Percentiles rank a stretch among this genome's conserved stretches.
These are phyloP conservation scores for Penicillium chermesinum DNA, from an alignment of 495 filamentous ascomycete genomes.

Conservation along the genomic window DNA sequence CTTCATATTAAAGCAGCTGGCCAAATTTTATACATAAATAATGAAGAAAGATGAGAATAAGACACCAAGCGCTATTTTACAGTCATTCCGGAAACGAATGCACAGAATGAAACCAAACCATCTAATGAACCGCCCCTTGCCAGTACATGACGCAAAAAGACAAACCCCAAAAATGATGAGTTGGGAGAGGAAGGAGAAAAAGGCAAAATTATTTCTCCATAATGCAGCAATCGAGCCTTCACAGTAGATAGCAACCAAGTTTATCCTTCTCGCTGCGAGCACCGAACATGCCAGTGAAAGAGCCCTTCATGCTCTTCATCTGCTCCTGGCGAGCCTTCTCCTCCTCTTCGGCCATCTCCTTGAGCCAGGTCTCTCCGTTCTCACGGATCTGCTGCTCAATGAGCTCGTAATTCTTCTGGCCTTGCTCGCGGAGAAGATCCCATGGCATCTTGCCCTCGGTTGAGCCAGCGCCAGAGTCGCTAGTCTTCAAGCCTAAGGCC, in stretches of 20 bases:
- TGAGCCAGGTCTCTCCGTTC: constrained; percentile 90
- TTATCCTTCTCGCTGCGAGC: constrained; percentile 31
- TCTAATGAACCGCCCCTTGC: constrained; percentile 27
- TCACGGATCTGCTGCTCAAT: constrained; percentile 84
- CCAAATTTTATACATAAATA: constrained; percentile 38
- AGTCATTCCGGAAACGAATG: constrained; percentile 26
- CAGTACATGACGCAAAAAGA: constrained; percentile 16
- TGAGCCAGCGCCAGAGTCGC: constrained; percentile 44
- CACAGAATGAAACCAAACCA: constrained; percentile 23
- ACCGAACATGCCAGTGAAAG: constrained; percentile 55
- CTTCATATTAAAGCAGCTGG: constrained; percentile 27
- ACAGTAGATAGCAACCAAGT: constrained; percentile 1
- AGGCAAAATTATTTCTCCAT: not conserved
- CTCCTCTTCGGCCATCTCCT: constrained; percentile 78
- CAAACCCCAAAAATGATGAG: constrained; percentile 14
- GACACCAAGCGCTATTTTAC: constrained; percentile 41
- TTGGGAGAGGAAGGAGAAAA: constrained; percentile 6
- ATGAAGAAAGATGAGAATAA: constrained; percentile 21
- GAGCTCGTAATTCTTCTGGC: constrained; percentile 80
- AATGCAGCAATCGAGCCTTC: not conserved
- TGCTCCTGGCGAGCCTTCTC: constrained; percentile 83
- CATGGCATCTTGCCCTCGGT: constrained; percentile 84
- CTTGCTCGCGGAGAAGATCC: constrained; percentile 86
- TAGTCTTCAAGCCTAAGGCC: constrained; percentile 69
- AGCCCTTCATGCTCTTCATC: constrained; percentile 79